phyloP scores from a whole-genome alignment of 208 protist genomes.

The Strigomonas oncopelti region DNA sequence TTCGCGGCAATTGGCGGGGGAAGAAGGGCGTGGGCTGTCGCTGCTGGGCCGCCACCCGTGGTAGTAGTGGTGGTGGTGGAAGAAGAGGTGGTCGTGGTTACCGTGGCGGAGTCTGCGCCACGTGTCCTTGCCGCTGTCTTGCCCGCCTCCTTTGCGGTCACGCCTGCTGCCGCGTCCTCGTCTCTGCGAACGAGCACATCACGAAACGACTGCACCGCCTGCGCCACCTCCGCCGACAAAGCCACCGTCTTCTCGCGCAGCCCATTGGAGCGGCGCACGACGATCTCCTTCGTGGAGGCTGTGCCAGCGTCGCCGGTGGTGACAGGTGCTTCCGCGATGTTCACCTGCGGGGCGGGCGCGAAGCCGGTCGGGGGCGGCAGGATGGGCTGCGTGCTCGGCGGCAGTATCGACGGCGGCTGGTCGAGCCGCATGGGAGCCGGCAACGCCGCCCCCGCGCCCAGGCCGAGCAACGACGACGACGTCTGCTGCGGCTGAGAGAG shows the following conservation, averaged over 20 bases:
- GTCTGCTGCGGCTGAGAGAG: background rate
- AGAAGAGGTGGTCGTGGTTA: background rate
- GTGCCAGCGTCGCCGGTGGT: constrained; percentile 1
- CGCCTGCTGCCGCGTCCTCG: background rate
- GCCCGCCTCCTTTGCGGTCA: constrained; percentile 4
- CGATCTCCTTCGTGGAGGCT: constrained; percentile 38
- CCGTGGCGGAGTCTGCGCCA: background rate
- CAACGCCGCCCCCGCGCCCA: background rate
- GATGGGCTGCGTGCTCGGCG: constrained; percentile 1
- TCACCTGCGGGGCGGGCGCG: background rate
- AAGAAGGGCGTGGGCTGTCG: background rate
- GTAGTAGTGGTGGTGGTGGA: background rate
- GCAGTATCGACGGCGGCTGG: background rate
- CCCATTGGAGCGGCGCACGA: constrained; percentile 58
- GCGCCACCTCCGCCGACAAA: constrained; percentile 20
- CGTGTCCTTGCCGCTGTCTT: background rate
- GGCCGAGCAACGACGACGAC: too few species aligned
- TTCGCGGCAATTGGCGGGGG: background rate
- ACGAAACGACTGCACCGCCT: constrained; percentile 23
- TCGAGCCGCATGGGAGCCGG: background rate
- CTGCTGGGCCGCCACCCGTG: too few species aligned
- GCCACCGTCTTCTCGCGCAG: constrained; percentile 27
- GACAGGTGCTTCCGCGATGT: background rate
- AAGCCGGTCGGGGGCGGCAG: background rate
- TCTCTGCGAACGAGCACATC: constrained; percentile 3